Base-by-base conservation (phyloP, 192 early-diverging fungal species). In the Gonapodya prolifera region DNA sequence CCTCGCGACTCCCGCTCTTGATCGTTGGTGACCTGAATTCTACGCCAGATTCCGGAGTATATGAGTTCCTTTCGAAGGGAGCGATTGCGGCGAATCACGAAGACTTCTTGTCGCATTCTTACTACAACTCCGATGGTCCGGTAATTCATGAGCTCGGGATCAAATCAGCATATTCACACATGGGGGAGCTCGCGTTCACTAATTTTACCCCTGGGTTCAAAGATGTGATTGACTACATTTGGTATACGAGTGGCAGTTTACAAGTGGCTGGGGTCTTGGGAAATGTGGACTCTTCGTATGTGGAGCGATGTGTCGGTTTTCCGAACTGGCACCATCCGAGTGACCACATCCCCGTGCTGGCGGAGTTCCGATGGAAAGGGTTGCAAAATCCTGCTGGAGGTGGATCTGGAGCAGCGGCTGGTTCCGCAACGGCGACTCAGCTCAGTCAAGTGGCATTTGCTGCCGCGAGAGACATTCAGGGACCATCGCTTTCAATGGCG, bases 11-110 rank as follows among this genome's bases (percentile, higher is more conserved):
- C 1, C 83, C 87, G 16, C 77, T 88, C 30, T 16, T 99, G n/a
- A 84, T 98, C 28, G 92, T 92, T 79, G 97, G 96, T 75, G 97
- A 99, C 81, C 95, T 96, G 81, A 99, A 99, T 83, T 96, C 95
- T 33, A 85, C 89, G 2, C 92, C 94, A 0, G 87, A 89, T 61
- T 95, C 93, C 0, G 96, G 97, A 16, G 94, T 99, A 1, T 94
- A 93, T 80, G 95, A 96, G 82, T 96, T 92, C 81, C 77, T 99
- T 70, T 90, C 92, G 70, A 83, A 87, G 30, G 95, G 94, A 30
- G 82, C 82, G 0, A 84, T 97, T 71, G 81, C 88, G 30, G 91
- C 91, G 80, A 92, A 94, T 71, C 97, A 99, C 82, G 80, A 85
- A 35, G 97, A 99, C 80, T 91, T 98, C 81, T 85, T 83, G 70